Base-by-base conservation (phyloP, 768 basidiomycete species). In the Gloeostereum incarnatum region DNA sequence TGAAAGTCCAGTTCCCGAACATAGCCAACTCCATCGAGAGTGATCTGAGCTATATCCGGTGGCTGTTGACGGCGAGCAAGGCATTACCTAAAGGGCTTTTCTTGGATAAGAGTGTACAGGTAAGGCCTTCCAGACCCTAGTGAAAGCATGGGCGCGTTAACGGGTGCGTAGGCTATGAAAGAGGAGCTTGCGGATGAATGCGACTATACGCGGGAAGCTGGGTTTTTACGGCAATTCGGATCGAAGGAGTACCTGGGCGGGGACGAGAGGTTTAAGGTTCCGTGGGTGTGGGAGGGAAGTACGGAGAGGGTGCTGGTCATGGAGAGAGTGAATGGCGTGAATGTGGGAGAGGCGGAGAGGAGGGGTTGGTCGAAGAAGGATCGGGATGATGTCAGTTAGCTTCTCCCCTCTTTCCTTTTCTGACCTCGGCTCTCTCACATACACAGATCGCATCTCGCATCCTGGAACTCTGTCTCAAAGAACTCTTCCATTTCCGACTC, bases 1-100 rank as follows among this genome's bases (percentile, higher is more conserved):
- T 87, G 4, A 97, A 99, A 57, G 71, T 98, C 14, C 96, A 99
- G 52, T 99, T 98, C 57, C 96, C 96, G 0, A 87, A 89, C 48
- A 87, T 99, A 34, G 76, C 69, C 6, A 66, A 79, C 30, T 92
- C 89, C 2, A 94, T 99, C 44, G 68, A 76, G 39, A 90, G 81
- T 31, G 96, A 99, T 54, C 56, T 98, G 10, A 71, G 81, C 20
- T 94, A 94, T 52, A 71, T 97, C 43, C 83, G 81, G 43, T 57
- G 91, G 45, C 61, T 98, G 8, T 63, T 99, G 6, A 81, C 79
- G 1, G 85, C 86, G 0, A 84, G 90, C 3, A 69, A 72, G 10
- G 58, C 97, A 14, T 63, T 99, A 2, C 96, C 96, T 0, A 79
- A 73, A 42, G 96, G 96, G 0, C 61, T 98, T 21, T 98, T 91